Conservation (phyloP, 192 early-diverging fungal species). For the Cetraspora pellucida region DNA sequence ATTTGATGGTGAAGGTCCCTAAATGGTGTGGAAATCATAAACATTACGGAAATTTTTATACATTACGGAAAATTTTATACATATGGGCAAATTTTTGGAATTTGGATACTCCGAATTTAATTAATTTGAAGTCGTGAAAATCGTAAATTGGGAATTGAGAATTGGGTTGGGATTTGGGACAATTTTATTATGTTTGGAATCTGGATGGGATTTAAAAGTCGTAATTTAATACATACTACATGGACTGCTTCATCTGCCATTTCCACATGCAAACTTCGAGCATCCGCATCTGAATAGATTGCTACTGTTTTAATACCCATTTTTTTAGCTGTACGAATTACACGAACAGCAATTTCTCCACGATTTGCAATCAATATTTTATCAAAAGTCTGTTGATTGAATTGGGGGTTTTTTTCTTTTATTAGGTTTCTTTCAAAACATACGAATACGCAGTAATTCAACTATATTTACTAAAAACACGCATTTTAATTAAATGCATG, state of each 20-base stretch:
- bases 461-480: too few relatives aligned
- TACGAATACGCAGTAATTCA: too few relatives aligned
- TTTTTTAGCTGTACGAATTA: constrained; percentile 88
- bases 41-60: too few relatives aligned
- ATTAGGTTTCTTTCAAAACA: too few relatives aligned
- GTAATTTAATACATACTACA: constrained; percentile 48
- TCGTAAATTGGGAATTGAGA: too few relatives aligned
- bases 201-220: constrained; percentile 25
- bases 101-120: too few relatives aligned
- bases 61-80: too few relatives aligned
- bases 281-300: constrained; percentile 92
- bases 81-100: too few relatives aligned
- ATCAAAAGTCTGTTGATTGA: constrained; percentile 68
- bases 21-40: not conserved
- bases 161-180: too few relatives aligned
- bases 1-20: constrained; percentile 75
- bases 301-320: constrained; percentile 96
- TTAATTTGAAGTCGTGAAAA: too few relatives aligned
- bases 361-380: constrained; percentile 95
- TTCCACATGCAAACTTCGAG: constrained; percentile 81
- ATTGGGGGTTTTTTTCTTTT: not conserved
- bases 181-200: not conserved
- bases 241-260: constrained; percentile 86
- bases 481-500: too few relatives aligned
- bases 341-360: constrained; percentile 93